Base-by-base conservation (phyloP, 768 basidiomycete species). In the Boletus huronensis region DNA sequence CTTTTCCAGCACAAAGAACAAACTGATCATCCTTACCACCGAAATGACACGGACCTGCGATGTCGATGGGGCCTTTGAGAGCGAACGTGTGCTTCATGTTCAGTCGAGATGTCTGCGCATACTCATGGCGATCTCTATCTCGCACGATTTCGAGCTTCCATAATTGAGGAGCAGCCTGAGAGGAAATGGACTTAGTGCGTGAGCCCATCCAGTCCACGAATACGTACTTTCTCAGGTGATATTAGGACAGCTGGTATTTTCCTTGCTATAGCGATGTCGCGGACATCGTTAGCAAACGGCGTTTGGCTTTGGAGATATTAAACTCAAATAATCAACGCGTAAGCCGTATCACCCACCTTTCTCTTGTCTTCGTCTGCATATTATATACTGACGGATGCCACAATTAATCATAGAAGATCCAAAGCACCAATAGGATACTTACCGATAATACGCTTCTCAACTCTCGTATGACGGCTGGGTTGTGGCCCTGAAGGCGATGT, bases 11-110 rank as follows among this genome's bases (percentile, higher is more conserved):
- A 62, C 89, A 88, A 6, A 92, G 74, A 11, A 93, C 83, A 41
- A 91, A 74, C 62, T 92, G 87, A 61, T 90, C 85, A 58, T 87
- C 82, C 63, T 81, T 82, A 17, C 90, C 90, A 35, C 88, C 90
- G 51, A 92, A 90, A 71, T 90, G 89, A 64, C 87, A 88, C 8
- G 85, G 83, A 0, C 90, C 90, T 2, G 88, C 85, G 61, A 90
- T 89, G 61, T 90, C 86, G 19, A 88, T 82, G 13, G 75, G 58
- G 13, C 73, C 72, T 64, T 85, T 88, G 9, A 88, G 84, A 76
- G 84, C 80, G 64, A 89, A 91, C 1, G 84, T 90, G 60, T 89
- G 88, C 47, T 85, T 83, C 53, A 77, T 61, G 11, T 44, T 65
- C 5, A 72, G 58, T 40, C 70, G 60, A 50, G 69, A 70, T 5